Evolutionary conservation across 108 stramenopile genomes (phyloP), one percentile per base, ranked within the genome.

Genomic region (Nitzschia putrida): DNA sequence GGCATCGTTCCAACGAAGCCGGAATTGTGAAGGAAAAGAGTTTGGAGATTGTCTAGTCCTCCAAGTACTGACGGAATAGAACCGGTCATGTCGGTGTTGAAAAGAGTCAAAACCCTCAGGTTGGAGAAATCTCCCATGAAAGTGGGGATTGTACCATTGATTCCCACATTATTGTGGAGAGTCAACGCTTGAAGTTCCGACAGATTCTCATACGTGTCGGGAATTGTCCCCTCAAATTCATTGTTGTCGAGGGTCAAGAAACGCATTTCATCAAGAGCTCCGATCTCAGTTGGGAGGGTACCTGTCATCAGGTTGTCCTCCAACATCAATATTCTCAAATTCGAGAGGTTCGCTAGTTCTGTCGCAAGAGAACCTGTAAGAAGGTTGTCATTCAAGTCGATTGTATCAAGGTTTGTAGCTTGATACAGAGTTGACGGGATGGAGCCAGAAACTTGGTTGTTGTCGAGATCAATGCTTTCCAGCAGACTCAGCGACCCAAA

Each of bases 301-400:
- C 78, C 78, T 7, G 42, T 53, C 24, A 83, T 52, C 16, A 22
- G 49, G 39, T 76, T 83, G 18, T 68, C 57, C 26, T 69, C 69
- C 53, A 79, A 34, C 13, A 77, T 50, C n/a, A 81, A 51, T 25
- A 68, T 57, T 57, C 53, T 53, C n/a, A 89, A 72, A 42, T 61
- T 51, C 6, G n/a, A 40, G 42, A 75, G 38, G 22, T 66, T 51
- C 1, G 57, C 74, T 55, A 92, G 81, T 22, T 61, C 57, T n/a
- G 55, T 26, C 16, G 86, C 82, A 38, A 94, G 71, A 37, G 85
- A 65, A 13, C 92, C 92, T 11, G 69, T 80, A 7, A 94, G 39
- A 10, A 78, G 57, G 71, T 94, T 94, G 37, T 58, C 56, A 29
- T 87, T 79, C 13, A 94, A 45, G 42, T 88, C 76, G 38, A 93